Percentiles rank a stretch among this genome's conserved stretches.
These are phyloP conservation scores for Calocera viscosa DNA, from an alignment of 768 basidiomycete species.

Conservation along the genomic window DNA sequence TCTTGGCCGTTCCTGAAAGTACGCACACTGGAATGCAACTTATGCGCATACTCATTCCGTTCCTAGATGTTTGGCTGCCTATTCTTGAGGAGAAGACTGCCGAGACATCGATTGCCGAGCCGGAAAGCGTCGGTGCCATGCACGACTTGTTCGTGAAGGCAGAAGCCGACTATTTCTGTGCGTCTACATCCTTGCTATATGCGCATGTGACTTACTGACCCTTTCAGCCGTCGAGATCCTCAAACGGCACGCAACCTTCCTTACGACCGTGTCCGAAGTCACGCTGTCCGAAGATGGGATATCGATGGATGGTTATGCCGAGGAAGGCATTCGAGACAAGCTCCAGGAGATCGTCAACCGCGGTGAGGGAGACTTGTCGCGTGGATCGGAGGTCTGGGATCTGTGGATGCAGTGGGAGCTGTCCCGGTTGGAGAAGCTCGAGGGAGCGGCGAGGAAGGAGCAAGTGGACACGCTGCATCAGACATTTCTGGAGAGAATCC, in stretches of 20 bases:
- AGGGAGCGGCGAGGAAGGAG: conserved; percentile 32
- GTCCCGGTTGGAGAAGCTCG: conserved; percentile 39
- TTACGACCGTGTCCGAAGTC: conserved; percentile 26
- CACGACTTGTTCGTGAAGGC: conserved; percentile 52
- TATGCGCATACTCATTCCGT: not conserved
- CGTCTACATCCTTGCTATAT: conserved; percentile 29
- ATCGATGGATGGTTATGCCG: conserved; percentile 27
- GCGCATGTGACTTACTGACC: conserved; percentile 17
- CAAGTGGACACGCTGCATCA: conserved; percentile 43
- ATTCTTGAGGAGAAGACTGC: conserved; percentile 43
- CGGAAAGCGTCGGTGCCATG: conserved; percentile 42
- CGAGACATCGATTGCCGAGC: conserved; percentile 30
- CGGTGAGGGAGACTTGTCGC: conserved; percentile 45
- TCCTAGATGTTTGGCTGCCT: conserved; percentile 61
- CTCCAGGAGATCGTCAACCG: conserved; percentile 49
- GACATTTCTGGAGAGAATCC: conserved; percentile 52
- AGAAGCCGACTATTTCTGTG: conserved; percentile 69
- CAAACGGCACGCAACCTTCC: conserved; percentile 52
- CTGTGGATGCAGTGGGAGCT: conserved; percentile 62
- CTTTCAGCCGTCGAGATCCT: conserved; percentile 60
- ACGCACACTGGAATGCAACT: not conserved
- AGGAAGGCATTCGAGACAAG: conserved; percentile 34
- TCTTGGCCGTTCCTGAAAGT: conserved; percentile 1
- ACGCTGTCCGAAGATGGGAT: conserved; percentile 25
- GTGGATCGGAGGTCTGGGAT: conserved; percentile 68